Percentiles rank a stretch among this genome's conserved stretches.
These are phyloP conservation scores for Ogataea pini DNA, from an alignment of 805 yeast species.

Conservation along the genomic window DNA sequence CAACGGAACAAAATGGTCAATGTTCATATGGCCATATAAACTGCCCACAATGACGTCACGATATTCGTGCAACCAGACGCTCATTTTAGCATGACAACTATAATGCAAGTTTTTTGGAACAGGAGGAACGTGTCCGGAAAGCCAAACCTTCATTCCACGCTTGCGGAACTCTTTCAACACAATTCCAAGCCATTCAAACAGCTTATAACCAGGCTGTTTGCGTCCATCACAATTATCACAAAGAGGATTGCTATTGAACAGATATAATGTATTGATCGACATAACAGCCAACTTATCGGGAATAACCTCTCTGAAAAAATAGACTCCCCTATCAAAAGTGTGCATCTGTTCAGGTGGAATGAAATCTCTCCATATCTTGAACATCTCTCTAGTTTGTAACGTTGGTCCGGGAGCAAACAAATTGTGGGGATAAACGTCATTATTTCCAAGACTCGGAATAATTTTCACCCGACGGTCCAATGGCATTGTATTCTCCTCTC, in stretches of 20 bases:
- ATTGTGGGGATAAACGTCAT: conserved; percentile 89
- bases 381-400: conserved; percentile 78
- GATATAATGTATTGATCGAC: conserved; percentile 75
- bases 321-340: conserved; percentile 72
- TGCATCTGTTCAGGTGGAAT: conserved; percentile 79
- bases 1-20: conserved; percentile 80
- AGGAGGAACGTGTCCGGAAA: conserved; percentile 89
- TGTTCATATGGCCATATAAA: conserved; percentile 85
- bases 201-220: conserved; percentile 78
- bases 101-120: conserved; percentile 73
- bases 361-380: conserved; percentile 68
- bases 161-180: conserved; percentile 71
- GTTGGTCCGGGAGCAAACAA: conserved; percentile 86
- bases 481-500: conserved; percentile 34
- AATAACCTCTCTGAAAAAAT: conserved; percentile 73
- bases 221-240: conserved; percentile 75
- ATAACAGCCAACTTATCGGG: conserved; percentile 77
- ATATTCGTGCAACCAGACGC: conserved; percentile 81
- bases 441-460: conserved; percentile 79
- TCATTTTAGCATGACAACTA: conserved; percentile 71
- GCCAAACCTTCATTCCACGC: conserved; percentile 81
- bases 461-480: conserved; percentile 40
- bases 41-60: conserved; percentile 84
- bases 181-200: conserved; percentile 76
- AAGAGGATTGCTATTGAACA: conserved; percentile 75